A percentile compares a stretch with the other conserved stretches of the same genome.
phyloP scores from a whole-genome alignment of 2,329 filamentous ascomycete genomes.

The Hirsutella rhossiliensis region DNA sequence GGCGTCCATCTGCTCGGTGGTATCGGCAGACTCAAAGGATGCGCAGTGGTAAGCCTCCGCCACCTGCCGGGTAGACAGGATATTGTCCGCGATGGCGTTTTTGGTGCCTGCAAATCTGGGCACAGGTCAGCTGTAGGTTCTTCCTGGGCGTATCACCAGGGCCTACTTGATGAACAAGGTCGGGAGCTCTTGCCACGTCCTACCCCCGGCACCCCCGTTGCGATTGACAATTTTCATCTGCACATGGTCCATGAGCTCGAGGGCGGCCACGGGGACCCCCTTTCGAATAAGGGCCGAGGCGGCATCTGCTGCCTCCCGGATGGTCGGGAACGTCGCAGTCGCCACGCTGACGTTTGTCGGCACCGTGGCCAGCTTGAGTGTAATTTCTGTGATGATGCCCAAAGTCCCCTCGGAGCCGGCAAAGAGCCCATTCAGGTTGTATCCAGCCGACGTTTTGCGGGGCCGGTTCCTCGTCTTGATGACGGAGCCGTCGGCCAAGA shows the following conservation, averaged over 20 bases:
- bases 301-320: conserved; percentile 50
- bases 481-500: conserved; percentile 51
- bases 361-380: conserved; percentile 53
- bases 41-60: conserved; percentile 37
- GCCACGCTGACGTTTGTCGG: conserved; percentile 54
- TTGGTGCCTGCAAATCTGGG: conserved; percentile 50
- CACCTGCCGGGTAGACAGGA: conserved; percentile 43
- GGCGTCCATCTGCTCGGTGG: conserved; percentile 51
- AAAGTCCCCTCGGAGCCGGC: conserved; percentile 61
- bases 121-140: neutral
- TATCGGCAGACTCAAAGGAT: conserved; percentile 56
- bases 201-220: conserved; percentile 42
- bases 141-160: too few species aligned
- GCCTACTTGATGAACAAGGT: conserved; percentile 61
- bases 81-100: conserved; percentile 45
- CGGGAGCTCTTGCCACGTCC: conserved; percentile 54
- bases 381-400: conserved; percentile 59
- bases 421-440: conserved; percentile 59
- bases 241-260: conserved; percentile 51
- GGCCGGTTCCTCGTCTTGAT: conserved; percentile 58
- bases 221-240: conserved; percentile 59
- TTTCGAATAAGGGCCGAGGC: conserved; percentile 52
- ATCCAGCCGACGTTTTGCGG: conserved; percentile 58
- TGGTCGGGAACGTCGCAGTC: conserved; percentile 45
- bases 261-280: conserved; percentile 54